Conservation (phyloP, 2,329 filamentous ascomycete species). For the Albophoma yamanashiensis region DNA sequence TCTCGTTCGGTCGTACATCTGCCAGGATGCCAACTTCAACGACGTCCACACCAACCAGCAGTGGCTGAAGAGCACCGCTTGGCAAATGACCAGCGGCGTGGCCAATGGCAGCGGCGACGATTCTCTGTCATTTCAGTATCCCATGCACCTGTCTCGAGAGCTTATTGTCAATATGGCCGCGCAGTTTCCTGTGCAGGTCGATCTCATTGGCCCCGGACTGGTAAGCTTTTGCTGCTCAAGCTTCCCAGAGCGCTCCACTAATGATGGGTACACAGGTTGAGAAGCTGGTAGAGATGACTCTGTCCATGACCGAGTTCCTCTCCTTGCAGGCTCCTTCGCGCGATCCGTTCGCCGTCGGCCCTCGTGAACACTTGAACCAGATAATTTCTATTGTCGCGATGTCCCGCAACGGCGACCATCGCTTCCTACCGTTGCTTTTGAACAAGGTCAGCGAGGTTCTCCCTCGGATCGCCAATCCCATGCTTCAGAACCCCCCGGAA, state of each 20-base stretch:
- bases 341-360: slow-evolving; percentile 53
- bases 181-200: slow-evolving; percentile 62
- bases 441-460: slow-evolving; percentile 66
- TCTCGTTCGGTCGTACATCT: slow-evolving; percentile 39
- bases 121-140: slow-evolving; percentile 51
- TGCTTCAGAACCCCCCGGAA: slow-evolving; percentile 49
- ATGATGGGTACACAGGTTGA: slow-evolving; percentile 44
- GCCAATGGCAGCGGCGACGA: slow-evolving; percentile 34
- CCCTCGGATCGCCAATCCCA: slow-evolving; percentile 49
- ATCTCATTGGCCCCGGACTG: slow-evolving; percentile 63
- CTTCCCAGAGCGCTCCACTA: not conserved
- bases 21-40: slow-evolving; percentile 40
- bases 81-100: slow-evolving; percentile 49
- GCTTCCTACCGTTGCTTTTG: slow-evolving; percentile 67
- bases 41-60: slow-evolving; percentile 50
- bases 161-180: slow-evolving; percentile 55
- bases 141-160: slow-evolving; percentile 52
- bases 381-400: slow-evolving; percentile 57
- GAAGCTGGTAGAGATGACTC: slow-evolving; percentile 69
- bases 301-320: slow-evolving; percentile 63
- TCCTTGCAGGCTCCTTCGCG: slow-evolving; percentile 50
- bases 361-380: slow-evolving; percentile 63
- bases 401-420: slow-evolving; percentile 64
- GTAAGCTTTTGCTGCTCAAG: slow-evolving; percentile 33
- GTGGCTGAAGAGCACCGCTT: slow-evolving; percentile 54